phyloP scores from a whole-genome alignment of 2,329 filamentous ascomycete species.

The Ceratocystis lukuohia region DNA sequence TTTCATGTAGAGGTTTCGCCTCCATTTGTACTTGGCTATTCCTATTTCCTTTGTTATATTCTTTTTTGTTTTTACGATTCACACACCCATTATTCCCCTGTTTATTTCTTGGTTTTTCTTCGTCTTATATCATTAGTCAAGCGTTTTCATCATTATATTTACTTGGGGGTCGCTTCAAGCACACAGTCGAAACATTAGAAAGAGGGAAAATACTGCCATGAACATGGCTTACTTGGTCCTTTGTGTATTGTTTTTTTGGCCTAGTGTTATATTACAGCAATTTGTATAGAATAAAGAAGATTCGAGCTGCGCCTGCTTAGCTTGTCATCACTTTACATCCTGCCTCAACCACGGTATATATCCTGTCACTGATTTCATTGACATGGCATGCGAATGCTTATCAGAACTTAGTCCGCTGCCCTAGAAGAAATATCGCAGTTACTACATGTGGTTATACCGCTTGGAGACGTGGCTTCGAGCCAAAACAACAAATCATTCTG shows the following conservation, averaged over 20 bases:
- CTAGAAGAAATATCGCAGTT: neutral
- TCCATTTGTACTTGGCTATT: neutral
- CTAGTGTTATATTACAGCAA: neutral
- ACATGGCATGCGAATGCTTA: neutral
- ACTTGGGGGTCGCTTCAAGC: neutral
- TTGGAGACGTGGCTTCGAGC: neutral
- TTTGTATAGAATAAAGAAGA: neutral
- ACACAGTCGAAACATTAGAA: too few relatives aligned
- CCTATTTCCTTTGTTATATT: constrained; percentile 1
- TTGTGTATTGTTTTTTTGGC: neutral
- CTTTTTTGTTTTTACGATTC: constrained; percentile 4
- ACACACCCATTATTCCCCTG: neutral
- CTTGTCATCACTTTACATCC: neutral
- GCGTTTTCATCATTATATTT: constrained; percentile 7
- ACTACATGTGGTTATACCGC: neutral
- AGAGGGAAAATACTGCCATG: too few relatives aligned
- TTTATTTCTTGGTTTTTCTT: constrained; percentile 13
- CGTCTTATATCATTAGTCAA: neutral
- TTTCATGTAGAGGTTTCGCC: neutral
- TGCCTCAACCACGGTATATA: neutral
- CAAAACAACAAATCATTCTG: neutral
- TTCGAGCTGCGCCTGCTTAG: neutral
- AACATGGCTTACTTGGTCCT: neutral
- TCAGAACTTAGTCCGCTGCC: neutral
- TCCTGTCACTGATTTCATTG: neutral